Evolutionary conservation across 78 protist genomes (phyloP).

Genomic region (Dictyostelium capitatum): DNA sequence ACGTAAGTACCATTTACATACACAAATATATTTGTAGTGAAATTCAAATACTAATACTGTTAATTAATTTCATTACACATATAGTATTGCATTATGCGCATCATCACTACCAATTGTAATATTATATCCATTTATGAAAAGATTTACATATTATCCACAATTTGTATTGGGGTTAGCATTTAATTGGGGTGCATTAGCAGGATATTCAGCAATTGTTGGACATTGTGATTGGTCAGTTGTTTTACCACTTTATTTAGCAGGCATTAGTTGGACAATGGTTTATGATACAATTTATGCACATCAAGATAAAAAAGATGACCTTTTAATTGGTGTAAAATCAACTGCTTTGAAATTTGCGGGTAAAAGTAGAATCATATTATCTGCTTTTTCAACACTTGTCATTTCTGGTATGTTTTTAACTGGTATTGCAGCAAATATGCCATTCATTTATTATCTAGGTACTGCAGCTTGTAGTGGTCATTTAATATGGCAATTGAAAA

Average conservation of each 20-base stretch:
- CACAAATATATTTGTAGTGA: neutral
- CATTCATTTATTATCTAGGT: constrained; percentile 29
- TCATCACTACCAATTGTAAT: constrained; percentile 88
- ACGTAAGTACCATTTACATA: constrained; percentile 25
- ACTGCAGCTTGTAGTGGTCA: constrained; percentile 60
- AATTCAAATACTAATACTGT: neutral
- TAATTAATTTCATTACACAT: too few relatives aligned
- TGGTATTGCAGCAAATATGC: constrained; percentile 58
- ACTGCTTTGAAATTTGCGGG: constrained; percentile 87
- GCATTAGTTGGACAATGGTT: constrained; percentile 92
- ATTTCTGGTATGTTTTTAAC: constrained; percentile 41
- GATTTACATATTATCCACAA: constrained; percentile 95
- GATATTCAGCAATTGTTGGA: constrained; percentile 88
- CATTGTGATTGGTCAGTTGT: constrained; percentile 33
- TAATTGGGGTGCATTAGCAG: constrained; percentile 96
- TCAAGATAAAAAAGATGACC: constrained; percentile 93
- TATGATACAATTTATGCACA: constrained; percentile 97
- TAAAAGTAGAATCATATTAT: neutral
- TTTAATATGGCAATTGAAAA: constrained; percentile 86
- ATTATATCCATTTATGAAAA: constrained; percentile 93
- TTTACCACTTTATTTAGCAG: constrained; percentile 87
- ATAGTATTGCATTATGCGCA: constrained; percentile 77
- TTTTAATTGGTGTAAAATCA: constrained; percentile 91
- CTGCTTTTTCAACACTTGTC: constrained; percentile 64
- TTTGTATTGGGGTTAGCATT: constrained; percentile 93